phyloP scores from a whole-genome alignment of 1,139 yeast genomes.

The Ogataea hybrid region DNA sequence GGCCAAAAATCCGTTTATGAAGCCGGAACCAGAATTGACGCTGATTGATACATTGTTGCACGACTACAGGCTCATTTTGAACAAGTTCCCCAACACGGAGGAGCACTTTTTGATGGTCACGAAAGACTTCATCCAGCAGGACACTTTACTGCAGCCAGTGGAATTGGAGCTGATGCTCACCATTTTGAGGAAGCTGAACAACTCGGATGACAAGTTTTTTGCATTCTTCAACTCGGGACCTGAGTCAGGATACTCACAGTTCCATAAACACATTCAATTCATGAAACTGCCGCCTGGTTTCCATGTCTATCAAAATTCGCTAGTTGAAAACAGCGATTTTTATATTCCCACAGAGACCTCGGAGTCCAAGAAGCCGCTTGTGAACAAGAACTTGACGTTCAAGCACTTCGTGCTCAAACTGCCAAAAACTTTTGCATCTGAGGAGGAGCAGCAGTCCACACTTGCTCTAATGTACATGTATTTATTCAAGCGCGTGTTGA shows the following conservation, averaged over 20 bases:
- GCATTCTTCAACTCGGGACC: constrained; percentile 90
- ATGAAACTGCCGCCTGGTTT: constrained; percentile 64
- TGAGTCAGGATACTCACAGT: constrained; percentile 87
- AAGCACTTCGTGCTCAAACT: constrained; percentile 78
- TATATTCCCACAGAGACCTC: constrained; percentile 47
- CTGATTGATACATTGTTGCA: constrained; percentile 53
- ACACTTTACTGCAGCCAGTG: constrained; percentile 62
- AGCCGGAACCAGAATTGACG: constrained; percentile 76
- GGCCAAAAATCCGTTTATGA: constrained; percentile 67
- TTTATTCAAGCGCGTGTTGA: constrained; percentile 66
- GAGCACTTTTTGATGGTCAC: constrained; percentile 80
- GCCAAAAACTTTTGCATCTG: constrained; percentile 40
- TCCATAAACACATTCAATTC: constrained; percentile 90
- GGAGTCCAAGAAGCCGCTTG: constrained; percentile 55
- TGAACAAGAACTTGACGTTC: constrained; percentile 62
- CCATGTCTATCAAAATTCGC: constrained; percentile 56
- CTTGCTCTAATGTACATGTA: constrained; percentile 67
- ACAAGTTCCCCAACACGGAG: constrained; percentile 82
- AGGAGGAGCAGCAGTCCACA: constrained; percentile 47
- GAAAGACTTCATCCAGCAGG: constrained; percentile 67
- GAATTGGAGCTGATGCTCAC: constrained; percentile 63
- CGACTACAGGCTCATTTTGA: constrained; percentile 66
- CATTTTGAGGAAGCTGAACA: constrained; percentile 43
- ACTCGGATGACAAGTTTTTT: constrained; percentile 46
- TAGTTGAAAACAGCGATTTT: constrained; percentile 46